Evolutionary conservation across 495 filamentous ascomycete species (phyloP).

Genomic region (Lasiosphaeria hispida): DNA sequence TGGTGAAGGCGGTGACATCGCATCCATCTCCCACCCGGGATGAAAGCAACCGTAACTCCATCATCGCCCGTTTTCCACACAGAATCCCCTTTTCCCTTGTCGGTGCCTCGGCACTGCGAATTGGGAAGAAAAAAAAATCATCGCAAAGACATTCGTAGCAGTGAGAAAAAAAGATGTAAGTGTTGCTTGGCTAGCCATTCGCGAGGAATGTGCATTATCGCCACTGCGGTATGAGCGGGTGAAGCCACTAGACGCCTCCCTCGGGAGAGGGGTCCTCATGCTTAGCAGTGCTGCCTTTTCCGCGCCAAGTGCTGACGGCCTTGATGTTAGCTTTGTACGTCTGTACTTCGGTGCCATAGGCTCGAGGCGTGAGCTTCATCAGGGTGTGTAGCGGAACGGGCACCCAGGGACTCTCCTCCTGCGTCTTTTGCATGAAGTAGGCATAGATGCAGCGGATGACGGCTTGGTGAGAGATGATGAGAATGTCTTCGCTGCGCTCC

Average conservation of each 20-base stretch:
- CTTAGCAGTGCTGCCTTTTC: slow-evolving; percentile 85
- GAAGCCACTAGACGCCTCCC: slow-evolving; percentile 22
- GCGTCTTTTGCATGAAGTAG: slow-evolving; percentile 95
- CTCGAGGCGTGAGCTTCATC: slow-evolving; percentile 91
- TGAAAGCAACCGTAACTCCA: too few species aligned
- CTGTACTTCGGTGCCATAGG: slow-evolving; percentile 89
- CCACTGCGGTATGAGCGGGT: too few species aligned
- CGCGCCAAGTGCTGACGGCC: slow-evolving; percentile 91
- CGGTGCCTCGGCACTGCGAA: too few species aligned
- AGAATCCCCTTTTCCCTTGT: too few species aligned
- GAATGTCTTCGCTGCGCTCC: slow-evolving; percentile 91
- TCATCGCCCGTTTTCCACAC: too few species aligned
- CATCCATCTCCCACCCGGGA: too few species aligned
- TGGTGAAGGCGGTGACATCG: too few species aligned
- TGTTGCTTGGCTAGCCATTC: too few species aligned
- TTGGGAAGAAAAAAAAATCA: too few species aligned
- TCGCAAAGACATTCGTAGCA: too few species aligned
- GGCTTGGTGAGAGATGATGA: slow-evolving; percentile 97
- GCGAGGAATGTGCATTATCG: too few species aligned
- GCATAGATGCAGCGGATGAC: slow-evolving; percentile 96
- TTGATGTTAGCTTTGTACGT: slow-evolving; percentile 85
- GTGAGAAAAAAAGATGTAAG: too few species aligned
- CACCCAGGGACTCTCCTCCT: slow-evolving; percentile 96
- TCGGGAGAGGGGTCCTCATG: slow-evolving; percentile 52
- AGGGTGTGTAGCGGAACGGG: slow-evolving; percentile 84